Percentiles rank a stretch among this genome's conserved stretches.
Evolutionary conservation across 495 filamentous ascomycete genomes (phyloP).

Genomic region (Aspergillus indologenus): DNA sequence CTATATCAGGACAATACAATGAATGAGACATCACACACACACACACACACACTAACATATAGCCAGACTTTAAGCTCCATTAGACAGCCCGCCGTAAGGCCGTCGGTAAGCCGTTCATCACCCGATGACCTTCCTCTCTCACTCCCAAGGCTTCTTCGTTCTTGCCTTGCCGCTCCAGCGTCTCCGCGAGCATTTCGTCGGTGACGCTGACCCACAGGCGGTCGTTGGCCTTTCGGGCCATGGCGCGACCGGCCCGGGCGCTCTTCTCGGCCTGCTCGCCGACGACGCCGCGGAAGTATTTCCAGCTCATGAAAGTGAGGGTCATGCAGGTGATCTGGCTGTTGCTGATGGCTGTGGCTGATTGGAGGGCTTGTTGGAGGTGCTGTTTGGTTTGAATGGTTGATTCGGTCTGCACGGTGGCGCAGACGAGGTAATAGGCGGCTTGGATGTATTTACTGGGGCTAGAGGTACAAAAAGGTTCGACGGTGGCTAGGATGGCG

Average conservation of each 20-base stretch:
- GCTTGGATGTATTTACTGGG: slow-evolving; percentile 70
- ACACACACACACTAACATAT: too few relatives aligned
- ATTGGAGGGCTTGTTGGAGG: slow-evolving; percentile 63
- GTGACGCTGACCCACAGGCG: slow-evolving; percentile 82
- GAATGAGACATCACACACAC: background rate
- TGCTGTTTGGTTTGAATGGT: slow-evolving; percentile 74
- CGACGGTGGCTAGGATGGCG: slow-evolving; percentile 59
- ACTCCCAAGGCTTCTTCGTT: slow-evolving; percentile 54
- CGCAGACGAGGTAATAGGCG: slow-evolving; percentile 75
- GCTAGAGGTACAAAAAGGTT: slow-evolving; percentile 63
- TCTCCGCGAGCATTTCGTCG: slow-evolving; percentile 73
- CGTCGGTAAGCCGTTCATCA: slow-evolving; percentile 43
- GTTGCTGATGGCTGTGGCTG: slow-evolving; percentile 55
- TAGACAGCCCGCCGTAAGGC: slow-evolving; percentile 36
- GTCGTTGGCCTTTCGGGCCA: slow-evolving; percentile 74
- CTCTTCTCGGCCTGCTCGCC: slow-evolving; percentile 91
- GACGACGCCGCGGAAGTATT: slow-evolving; percentile 81
- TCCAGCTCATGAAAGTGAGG: slow-evolving; percentile 78
- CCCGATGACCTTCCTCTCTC: slow-evolving; percentile 41
- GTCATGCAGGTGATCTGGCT: slow-evolving; percentile 75
- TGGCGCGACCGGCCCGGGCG: slow-evolving; percentile 66
- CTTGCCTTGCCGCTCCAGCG: slow-evolving; percentile 69
- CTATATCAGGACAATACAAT: background rate
- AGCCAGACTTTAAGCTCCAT: too few relatives aligned
- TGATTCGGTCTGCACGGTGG: slow-evolving; percentile 57